These are phyloP conservation scores for Aspergillus ibericus DNA, from an alignment of 2,329 filamentous ascomycete species.

Conservation along the genomic window DNA sequence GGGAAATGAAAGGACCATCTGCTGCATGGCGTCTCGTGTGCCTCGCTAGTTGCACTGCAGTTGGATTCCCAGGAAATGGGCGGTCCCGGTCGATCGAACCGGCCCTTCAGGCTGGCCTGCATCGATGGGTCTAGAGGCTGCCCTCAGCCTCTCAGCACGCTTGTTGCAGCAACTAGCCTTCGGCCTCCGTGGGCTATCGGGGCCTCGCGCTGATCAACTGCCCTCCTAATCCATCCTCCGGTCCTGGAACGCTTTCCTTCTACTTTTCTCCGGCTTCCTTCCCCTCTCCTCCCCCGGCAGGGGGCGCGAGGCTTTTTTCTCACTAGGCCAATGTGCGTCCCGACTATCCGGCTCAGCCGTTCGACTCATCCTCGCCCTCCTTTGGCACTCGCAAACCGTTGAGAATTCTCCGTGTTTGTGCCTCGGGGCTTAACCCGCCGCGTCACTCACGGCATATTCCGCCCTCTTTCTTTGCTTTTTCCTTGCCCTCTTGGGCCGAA, in stretches of 20 bases:
- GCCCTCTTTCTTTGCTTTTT: not conserved
- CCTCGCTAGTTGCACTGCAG: not conserved
- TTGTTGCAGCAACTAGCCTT: not conserved
- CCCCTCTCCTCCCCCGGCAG: not conserved
- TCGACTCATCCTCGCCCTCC: not conserved
- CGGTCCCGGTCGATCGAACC: not conserved
- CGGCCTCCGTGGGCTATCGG: not conserved
- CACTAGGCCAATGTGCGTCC: not conserved
- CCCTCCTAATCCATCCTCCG: not conserved
- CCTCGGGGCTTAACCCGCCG: not conserved
- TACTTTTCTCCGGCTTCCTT: not conserved
- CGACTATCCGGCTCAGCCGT: not conserved
- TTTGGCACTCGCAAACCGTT: not conserved
- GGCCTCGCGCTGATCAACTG: not conserved
- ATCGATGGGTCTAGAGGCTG: not conserved
- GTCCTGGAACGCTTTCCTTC: no score
- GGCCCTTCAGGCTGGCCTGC: not conserved
- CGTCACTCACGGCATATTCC: not conserved
- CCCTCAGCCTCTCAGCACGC: not conserved
- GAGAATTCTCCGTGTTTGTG: not conserved
- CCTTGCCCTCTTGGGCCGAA: not conserved
- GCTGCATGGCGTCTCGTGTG: not conserved
- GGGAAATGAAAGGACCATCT: not conserved
- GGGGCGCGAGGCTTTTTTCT: not conserved
- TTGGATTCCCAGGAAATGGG: not conserved